Evolutionary conservation across 148 eudicot species (phyloP), one percentile per base, ranked within the genome.

Genomic region (Rhododendron simsii): DNA sequence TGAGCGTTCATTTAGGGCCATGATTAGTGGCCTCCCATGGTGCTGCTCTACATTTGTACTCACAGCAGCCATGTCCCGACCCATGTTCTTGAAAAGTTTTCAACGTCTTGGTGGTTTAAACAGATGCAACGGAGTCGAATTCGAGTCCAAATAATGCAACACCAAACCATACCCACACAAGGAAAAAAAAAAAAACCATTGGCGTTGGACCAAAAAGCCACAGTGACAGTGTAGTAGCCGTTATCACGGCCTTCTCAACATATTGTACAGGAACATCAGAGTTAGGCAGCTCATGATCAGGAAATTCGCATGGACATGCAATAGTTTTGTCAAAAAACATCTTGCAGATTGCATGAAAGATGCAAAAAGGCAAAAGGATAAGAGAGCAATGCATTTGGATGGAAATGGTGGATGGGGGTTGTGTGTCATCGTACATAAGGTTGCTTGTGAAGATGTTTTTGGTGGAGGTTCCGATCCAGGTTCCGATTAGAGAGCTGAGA

Each of bases 401-500:
- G 21, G 91, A 91, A 91, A 93, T 87, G 81, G 93, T 93, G 11
- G 90, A 82, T 45, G 88, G 86, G 86, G 35, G 91, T 91, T 35
- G 37, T 7, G 88, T 92, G 90, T 93, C 91, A 1, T 92, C 93
- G 48, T 92, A 93, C 8, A 90, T 90, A 7, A 94, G 59, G 4
- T 86, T 82, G 80, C 91, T 91, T 47, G 86, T 71, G 18, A 87
- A 55, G 26, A 87, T 12, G 61, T 23, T 90, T 15, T 91, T 81
- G 28, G 88, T 48, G 18, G 91, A 35, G 86, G 87, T 89, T 78
- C 92, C 94, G 2, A 94, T 73, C 94, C 94, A 92, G 23, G 98
- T 90, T 39, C 95, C 97, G 0, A 94, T 93, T 13, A 95, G 63
- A 26, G 98, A 91, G 83, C 92, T 88, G 1, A 94, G 88, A 15